Conservation (phyloP, 768 basidiomycete genomes). For the Boletales sp. region DNA sequence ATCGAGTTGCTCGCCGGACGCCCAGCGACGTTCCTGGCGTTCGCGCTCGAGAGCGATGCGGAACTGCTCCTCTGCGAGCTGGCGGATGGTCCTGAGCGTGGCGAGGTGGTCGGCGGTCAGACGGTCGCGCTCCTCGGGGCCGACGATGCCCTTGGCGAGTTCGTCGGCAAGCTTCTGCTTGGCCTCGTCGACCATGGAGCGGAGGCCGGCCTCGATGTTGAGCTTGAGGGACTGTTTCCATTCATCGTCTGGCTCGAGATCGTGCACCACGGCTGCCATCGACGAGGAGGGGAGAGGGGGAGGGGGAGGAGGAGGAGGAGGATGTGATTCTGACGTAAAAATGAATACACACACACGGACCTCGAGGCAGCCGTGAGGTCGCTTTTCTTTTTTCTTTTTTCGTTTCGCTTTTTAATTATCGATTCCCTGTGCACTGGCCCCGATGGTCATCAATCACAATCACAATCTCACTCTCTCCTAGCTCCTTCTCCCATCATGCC, state of each 20-base stretch:
- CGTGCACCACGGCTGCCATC: slow-evolving; percentile 26
- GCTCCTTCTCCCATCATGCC: slow-evolving; percentile 16
- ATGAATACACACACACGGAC: background rate
- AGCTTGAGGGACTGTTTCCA: slow-evolving; percentile 50
- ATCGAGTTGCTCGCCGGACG: slow-evolving; percentile 35
- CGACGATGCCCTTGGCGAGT: slow-evolving; percentile 41
- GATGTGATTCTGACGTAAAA: background rate
- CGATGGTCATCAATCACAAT: slow-evolving; percentile 20
- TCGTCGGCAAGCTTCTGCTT: slow-evolving; percentile 54
- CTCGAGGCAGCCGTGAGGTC: too few relatives aligned
- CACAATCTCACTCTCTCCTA: slow-evolving; percentile 7
- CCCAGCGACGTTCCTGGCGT: slow-evolving; percentile 49
- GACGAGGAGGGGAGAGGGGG: too few relatives aligned
- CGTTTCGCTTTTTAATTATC: too few relatives aligned
- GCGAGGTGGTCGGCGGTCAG: slow-evolving; percentile 37
- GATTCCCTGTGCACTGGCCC: slow-evolving; percentile 28
- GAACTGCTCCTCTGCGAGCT: slow-evolving; percentile 46
- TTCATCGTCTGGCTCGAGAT: slow-evolving; percentile 49
- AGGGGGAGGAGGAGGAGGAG: background rate
- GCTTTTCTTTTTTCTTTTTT: too few relatives aligned
- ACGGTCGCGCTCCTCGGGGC: slow-evolving; percentile 32
- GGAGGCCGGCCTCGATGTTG: slow-evolving; percentile 48
- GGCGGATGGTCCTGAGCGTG: slow-evolving; percentile 42
- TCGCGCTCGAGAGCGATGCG: slow-evolving; percentile 43
- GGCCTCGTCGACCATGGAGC: slow-evolving; percentile 52